Evolutionary conservation across 176 grass and related monocot species (phyloP).

Genomic region (Poa pratensis): DNA sequence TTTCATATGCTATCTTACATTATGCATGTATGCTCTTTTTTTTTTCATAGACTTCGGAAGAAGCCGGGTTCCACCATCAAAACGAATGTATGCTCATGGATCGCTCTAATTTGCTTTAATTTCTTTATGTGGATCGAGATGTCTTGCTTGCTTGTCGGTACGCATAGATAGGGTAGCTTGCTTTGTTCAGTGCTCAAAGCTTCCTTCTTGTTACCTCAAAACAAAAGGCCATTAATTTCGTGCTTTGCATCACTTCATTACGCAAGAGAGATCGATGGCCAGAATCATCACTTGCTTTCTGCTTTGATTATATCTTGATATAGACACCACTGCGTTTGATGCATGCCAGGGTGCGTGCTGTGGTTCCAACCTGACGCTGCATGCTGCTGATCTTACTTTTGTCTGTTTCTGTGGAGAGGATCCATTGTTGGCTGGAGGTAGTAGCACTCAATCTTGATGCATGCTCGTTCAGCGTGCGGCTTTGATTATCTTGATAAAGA

Average conservation of each 20-base stretch:
- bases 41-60: too few relatives aligned
- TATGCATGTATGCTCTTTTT: background rate
- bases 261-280: background rate
- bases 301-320: background rate
- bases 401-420: background rate
- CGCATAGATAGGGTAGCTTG: too few relatives aligned
- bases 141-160: too few relatives aligned
- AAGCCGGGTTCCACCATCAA: too few relatives aligned
- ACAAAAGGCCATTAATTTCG: too few relatives aligned
- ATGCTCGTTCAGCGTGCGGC: background rate
- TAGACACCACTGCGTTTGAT: background rate
- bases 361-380: background rate
- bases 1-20: background rate
- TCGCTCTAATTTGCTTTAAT: too few relatives aligned
- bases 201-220: too few relatives aligned
- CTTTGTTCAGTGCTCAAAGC: too few relatives aligned
- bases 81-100: too few relatives aligned
- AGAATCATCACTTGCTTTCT: background rate
- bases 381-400: background rate
- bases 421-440: background rate
- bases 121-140: too few relatives aligned
- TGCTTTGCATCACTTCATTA: too few relatives aligned
- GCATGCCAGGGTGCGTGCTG: background rate
- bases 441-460: slow-evolving; percentile 6
- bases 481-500: background rate